Evolutionary conservation across 2,329 filamentous ascomycete species (phyloP).

Genomic region (Ceratocystis variospora): DNA sequence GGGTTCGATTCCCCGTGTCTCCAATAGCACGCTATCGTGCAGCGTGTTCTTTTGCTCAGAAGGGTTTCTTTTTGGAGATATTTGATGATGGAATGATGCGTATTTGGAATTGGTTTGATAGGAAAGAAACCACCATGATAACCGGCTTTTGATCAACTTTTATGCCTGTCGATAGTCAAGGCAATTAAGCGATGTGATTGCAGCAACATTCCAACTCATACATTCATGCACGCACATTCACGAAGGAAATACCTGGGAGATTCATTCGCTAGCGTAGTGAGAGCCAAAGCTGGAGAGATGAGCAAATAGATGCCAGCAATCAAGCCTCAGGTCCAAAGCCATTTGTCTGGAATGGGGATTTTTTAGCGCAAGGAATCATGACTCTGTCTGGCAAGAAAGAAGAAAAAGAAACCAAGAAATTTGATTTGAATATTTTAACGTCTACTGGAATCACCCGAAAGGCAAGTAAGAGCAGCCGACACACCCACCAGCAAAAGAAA

Average conservation of each 20-base stretch:
- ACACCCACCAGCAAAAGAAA: no score
- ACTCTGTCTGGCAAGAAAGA: neutral
- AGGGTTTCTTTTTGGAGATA: neutral
- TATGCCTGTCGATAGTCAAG: no score
- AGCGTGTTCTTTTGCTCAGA: neutral
- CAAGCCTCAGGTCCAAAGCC: neutral
- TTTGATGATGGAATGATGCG: no score
- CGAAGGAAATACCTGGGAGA: no score
- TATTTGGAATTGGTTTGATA: no score
- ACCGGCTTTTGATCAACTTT: no score
- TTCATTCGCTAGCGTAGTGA: no score
- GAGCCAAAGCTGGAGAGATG: neutral
- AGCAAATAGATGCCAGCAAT: neutral
- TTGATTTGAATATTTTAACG: no score
- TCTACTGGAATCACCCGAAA: neutral
- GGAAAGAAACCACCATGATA: no score
- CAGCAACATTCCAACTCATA: no score
- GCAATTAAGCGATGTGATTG: no score
- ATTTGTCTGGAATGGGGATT: neutral
- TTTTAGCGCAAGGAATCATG: neutral
- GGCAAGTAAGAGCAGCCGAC: neutral
- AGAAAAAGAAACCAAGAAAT: neutral
- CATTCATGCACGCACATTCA: no score
- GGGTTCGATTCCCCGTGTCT: conserved; percentile 20
- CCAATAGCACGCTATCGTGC: neutral